Conservation (phyloP, 108 stramenopile genomes). For the Nitzschia inconspicua region DNA sequence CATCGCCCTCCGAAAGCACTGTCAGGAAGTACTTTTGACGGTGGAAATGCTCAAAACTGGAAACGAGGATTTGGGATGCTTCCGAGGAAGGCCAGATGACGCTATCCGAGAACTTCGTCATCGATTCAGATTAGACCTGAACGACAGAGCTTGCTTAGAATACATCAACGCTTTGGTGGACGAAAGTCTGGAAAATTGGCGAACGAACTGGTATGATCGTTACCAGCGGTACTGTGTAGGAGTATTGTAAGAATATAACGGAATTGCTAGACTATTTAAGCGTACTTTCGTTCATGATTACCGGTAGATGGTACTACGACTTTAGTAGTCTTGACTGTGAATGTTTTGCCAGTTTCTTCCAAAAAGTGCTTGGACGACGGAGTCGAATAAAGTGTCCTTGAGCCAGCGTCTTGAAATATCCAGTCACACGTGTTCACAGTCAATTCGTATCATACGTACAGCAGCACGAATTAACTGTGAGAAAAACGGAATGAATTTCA, state of each 20-base stretch:
- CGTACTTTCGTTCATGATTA: too few species aligned
- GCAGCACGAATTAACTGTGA: too few species aligned
- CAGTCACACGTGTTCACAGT: too few species aligned
- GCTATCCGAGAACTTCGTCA: constrained; percentile 77
- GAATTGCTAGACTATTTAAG: too few species aligned
- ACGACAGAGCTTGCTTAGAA: constrained; percentile 69
- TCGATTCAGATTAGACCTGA: constrained; percentile 82
- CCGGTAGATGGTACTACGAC: too few species aligned
- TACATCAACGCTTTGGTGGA: constrained; percentile 91
- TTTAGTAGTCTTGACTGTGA: too few species aligned
- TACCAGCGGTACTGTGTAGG: constrained; percentile 94
- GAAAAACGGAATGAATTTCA: too few species aligned
- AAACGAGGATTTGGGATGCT: constrained; percentile 93
- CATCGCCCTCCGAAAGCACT: constrained; percentile 76
- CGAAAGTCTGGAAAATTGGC: constrained; percentile 92
- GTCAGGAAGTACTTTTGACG: constrained; percentile 86
- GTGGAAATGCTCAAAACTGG: constrained; percentile 94
- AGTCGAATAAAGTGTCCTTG: too few species aligned
- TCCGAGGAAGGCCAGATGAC: constrained; percentile 84
- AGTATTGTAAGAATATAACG: constrained; percentile 78
- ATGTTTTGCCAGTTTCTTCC: too few species aligned
- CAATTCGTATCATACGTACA: too few species aligned
- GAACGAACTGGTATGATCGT: constrained; percentile 94
- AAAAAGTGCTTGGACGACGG: too few species aligned
- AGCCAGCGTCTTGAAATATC: too few species aligned